Base-by-base conservation (phyloP, 2,329 filamentous ascomycete genomes). In the Aspergillus niger region DNA sequence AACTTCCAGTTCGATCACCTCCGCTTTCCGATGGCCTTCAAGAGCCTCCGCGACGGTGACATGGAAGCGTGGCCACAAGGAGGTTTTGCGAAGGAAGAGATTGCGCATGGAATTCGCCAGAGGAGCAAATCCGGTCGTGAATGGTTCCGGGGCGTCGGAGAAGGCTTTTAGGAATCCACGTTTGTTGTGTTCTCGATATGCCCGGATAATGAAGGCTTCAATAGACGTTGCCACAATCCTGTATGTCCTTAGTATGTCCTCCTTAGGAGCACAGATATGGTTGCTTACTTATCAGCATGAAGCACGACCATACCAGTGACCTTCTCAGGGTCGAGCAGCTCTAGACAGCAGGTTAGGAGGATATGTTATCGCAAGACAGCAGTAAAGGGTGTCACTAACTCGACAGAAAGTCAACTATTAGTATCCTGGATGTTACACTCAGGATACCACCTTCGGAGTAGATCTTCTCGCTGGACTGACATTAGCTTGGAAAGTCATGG, bases 1-100 rank as follows among this genome's bases (percentile, higher is more conserved):
- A 5, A 99, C 90, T 76, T 97, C 95, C 24, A 98, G 83, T 77
- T 99, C 95, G 65, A 99, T 96, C 49, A 99, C 95, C 77, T 99
- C 95, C 4, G 95, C 94, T 73, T 94, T 97, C 71, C 90, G 89
- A 74, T 91, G 91, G 8, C 93, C 93, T 76, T 99, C 95, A 2
- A 99, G 82, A 2, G 92, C 92, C 68, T 92, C 87, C 0, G 93
- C 92, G 5, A 99, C 92, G 0, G 91, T 88, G 60, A 97, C 86
- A 72, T 99, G 95, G 70, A 97, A 99, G 20, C 95, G 86, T 3
- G 95, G 95, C 88, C 94, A 99, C 13, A 99, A 78, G 0, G 93
- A 93, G 0, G 90, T 89, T 72, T 95, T 97, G 55, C 90, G 86
- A 43, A 99, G 80, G 71, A 98, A 98, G 22, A 99, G 79, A 70